A percentile compares a stretch with the other conserved stretches of the same genome.
phyloP scores from a whole-genome alignment of 257 asterid genomes.

The Rehmannia glutinosa region DNA sequence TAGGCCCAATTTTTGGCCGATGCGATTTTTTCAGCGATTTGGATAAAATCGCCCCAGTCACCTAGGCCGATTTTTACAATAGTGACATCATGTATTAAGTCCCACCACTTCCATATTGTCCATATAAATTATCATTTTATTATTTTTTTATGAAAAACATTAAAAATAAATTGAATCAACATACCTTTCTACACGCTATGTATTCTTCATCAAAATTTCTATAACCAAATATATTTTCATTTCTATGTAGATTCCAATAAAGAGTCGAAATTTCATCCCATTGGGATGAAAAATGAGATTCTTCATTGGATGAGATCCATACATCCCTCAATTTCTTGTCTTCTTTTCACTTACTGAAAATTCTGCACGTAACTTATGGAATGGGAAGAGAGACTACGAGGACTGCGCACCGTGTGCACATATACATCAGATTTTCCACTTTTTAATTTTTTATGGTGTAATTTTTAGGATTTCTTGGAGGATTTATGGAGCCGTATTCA shows the following conservation, averaged over 20 bases:
- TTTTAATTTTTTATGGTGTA: slow-evolving; percentile 5
- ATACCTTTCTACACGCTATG: background rate
- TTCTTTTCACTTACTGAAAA: slow-evolving; percentile 10
- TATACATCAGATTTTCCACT: background rate
- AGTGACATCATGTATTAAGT: no score
- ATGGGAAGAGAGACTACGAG: background rate
- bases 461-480: slow-evolving; percentile 81
- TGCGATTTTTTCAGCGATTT: no score
- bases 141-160: background rate
- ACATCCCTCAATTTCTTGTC: background rate
- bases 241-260: background rate
- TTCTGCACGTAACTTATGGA: slow-evolving; percentile 11
- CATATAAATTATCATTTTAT: background rate
- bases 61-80: no score
- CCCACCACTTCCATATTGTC: background rate
- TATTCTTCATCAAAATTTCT: background rate
- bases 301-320: background rate
- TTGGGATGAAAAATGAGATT: background rate
- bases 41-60: no score
- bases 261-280: background rate
- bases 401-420: slow-evolving; percentile 5
- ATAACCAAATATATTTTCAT: background rate
- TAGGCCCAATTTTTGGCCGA: no score
- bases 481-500: slow-evolving; percentile 86
- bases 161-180: background rate